Evolutionary conservation across 208 protist genomes (phyloP).

Genomic region (Trypanosoma melophagium): DNA sequence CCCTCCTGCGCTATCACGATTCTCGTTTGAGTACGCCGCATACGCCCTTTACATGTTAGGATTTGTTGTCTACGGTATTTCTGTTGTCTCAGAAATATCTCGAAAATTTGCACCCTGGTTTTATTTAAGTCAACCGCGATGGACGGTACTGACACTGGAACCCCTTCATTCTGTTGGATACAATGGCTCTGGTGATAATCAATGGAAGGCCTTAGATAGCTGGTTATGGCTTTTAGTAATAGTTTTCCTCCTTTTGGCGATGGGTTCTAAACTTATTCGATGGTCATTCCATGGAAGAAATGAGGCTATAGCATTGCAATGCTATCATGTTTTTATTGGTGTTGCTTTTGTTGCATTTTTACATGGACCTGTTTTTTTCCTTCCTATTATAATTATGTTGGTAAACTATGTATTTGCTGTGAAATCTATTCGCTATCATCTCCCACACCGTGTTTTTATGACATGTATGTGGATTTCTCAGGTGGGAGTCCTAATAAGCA

Average conservation of each 20-base stretch:
- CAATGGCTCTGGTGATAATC: slow-evolving; percentile 4
- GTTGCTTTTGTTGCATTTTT: slow-evolving; percentile 27
- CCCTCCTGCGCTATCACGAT: not conserved
- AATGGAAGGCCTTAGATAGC: slow-evolving; percentile 5
- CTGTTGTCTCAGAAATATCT: slow-evolving; percentile 3
- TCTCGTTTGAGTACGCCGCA: slow-evolving; percentile 1
- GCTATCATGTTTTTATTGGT: slow-evolving; percentile 31
- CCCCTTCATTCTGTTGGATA: slow-evolving; percentile 17
- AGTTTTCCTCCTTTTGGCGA: not conserved
- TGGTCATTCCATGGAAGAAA: not conserved
- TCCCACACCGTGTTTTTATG: slow-evolving; percentile 47
- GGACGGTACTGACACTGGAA: not conserved
- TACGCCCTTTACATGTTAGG: not conserved
- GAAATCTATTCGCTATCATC: not conserved
- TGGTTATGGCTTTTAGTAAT: not conserved
- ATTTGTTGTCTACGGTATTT: slow-evolving; percentile 14
- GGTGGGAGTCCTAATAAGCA: slow-evolving; percentile 35
- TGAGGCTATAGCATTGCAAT: slow-evolving; percentile 6
- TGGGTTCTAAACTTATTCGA: slow-evolving; percentile 8
- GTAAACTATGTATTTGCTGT: slow-evolving; percentile 42
- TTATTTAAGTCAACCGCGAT: slow-evolving; percentile 5
- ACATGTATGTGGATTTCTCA: slow-evolving; percentile 47
- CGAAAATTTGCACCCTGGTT: not conserved
- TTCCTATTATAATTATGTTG: slow-evolving; percentile 29
- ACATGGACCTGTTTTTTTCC: slow-evolving; percentile 36